Evolutionary conservation across 306 rosid species (phyloP), one percentile per base, ranked within the genome.

Genomic region (Prunus mongolica): DNA sequence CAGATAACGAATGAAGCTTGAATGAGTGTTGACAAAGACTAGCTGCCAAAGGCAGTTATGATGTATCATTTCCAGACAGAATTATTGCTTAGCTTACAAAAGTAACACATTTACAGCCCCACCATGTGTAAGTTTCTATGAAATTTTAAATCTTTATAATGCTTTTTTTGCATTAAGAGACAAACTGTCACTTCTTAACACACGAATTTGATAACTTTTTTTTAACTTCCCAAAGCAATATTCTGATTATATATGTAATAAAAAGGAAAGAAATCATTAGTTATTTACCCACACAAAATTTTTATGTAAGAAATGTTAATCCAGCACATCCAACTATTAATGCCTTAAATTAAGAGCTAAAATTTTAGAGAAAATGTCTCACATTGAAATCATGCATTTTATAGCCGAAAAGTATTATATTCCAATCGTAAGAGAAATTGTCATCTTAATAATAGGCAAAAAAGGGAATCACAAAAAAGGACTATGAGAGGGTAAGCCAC

Each of bases 401-500:
- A 49, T 49, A 49, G 19, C 5, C 0, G 16, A 49, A 49, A 49
- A 2, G 10, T 38, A 38, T 1, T 38, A 38, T 38, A 38, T 38
- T 12, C 16, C 19, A 49, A 12, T 13, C 6, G 3, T 13, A 49
- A 49, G 54, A 49, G 19, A 15, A 38, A 56, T 56, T 20, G 14
- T 56, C 62, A 56, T 55, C 61, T 55, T 19, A n/a, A 55, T 8
- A 56, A 56, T 56, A 56, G 62, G 9, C 10, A 2, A 38, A 51
- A 45, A 28, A 8, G 1, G 12, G 22, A 46, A 20, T 28, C 6
- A 5, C 16, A 25, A 61, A 22, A 19, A 1, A 12, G 41, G 24
- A 30, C 47, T 12, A 34, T 30, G 72, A 46, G 67, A 50, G 60
- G 24, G 44, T 45, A 30, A 76, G 27, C 58, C 15, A 80, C 90